phyloP scores from a whole-genome alignment of 106 monocot species.

The Posidonia australis region DNA sequence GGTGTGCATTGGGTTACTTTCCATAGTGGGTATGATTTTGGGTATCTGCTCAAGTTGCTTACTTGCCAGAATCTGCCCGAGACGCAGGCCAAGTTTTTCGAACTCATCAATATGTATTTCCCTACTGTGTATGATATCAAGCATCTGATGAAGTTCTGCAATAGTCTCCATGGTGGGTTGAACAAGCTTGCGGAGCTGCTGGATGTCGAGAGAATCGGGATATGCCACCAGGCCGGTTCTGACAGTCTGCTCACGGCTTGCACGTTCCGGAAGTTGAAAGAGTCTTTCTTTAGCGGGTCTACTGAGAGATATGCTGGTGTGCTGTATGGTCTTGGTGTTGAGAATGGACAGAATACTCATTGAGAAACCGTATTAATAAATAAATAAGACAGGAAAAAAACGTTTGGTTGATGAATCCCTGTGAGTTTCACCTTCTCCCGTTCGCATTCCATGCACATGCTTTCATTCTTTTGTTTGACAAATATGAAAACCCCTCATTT shows the following conservation, averaged over 20 bases:
- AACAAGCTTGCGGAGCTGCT: slow-evolving; percentile 21
- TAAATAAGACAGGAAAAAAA: slow-evolving; percentile 6
- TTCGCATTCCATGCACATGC: too few relatives aligned
- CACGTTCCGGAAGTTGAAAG: slow-evolving; percentile 20
- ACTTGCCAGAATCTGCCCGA: slow-evolving; percentile 15
- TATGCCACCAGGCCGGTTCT: slow-evolving; percentile 19
- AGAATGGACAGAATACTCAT: slow-evolving; percentile 10
- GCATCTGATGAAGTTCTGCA: slow-evolving; percentile 23
- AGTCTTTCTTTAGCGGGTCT: slow-evolving; percentile 16
- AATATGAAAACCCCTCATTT: too few relatives aligned
- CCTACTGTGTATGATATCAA: slow-evolving; percentile 18
- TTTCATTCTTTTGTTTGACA: too few relatives aligned
- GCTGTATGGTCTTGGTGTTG: slow-evolving; percentile 17
- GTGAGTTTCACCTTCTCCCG: background rate
- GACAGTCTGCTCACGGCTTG: slow-evolving; percentile 20
- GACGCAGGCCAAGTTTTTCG: slow-evolving; percentile 10
- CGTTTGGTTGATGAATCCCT: background rate
- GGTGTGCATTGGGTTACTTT: slow-evolving; percentile 20
- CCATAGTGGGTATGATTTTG: slow-evolving; percentile 26
- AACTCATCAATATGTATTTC: slow-evolving; percentile 18
- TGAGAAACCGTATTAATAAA: slow-evolving; percentile 7
- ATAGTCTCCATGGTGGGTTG: slow-evolving; percentile 19
- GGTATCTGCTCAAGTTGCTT: slow-evolving; percentile 16
- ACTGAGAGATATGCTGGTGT: slow-evolving; percentile 16
- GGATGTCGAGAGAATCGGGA: slow-evolving; percentile 15